Base-by-base conservation (phyloP, 106 monocot species). In the Allium fistulosum region DNA sequence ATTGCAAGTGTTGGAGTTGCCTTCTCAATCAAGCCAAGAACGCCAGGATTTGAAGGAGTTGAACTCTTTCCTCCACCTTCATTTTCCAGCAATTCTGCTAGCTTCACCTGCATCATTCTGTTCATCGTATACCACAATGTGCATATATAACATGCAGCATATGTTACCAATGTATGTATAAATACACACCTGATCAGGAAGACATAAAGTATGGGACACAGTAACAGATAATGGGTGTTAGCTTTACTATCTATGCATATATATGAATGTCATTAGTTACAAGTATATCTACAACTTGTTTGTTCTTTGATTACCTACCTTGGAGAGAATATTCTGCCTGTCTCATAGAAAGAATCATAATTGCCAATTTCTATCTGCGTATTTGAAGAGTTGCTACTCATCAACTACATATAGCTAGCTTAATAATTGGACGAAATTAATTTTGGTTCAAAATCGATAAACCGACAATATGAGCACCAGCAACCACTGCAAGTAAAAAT, bases 51-150 rank as follows among this genome's bases (percentile, higher is more conserved):
- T 59, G 83, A 86, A 65, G 95, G 95, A 74, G 77, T 85, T 3
- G 88, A 85, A 58, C 71, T 88, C 68, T 95, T 95, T 46, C 95
- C 95, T 10, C 95, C 95, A 48, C 95, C 95, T 86, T 95, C 95
- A 57, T 82, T 83, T 76, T 95, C 91, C 14, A 95, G 78, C 55
- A 85, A 58, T 76, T 95, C 95, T 47, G 95, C 95, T 52, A 95
- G 74, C 63, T 76, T 95, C 57, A 86, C 82, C 95, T 95, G 46
- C 52, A 53, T 53, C 10, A 10, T 53, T 53, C 61, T 58, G 46
- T 14, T 6, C 3, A 10, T 11, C 14, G 11, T 17, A 56, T 22
- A 22, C 22, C 22, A 22, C 22, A 22, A 22, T 22, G 22, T 22
- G 22, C 22, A 22, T 22, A 22, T 22, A 22, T 22, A 22, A 22